A percentile compares a stretch with the other conserved stretches of the same genome.
These are phyloP conservation scores for Fusarium kyushuense DNA, from an alignment of 2,329 filamentous ascomycete species.

Conservation along the genomic window DNA sequence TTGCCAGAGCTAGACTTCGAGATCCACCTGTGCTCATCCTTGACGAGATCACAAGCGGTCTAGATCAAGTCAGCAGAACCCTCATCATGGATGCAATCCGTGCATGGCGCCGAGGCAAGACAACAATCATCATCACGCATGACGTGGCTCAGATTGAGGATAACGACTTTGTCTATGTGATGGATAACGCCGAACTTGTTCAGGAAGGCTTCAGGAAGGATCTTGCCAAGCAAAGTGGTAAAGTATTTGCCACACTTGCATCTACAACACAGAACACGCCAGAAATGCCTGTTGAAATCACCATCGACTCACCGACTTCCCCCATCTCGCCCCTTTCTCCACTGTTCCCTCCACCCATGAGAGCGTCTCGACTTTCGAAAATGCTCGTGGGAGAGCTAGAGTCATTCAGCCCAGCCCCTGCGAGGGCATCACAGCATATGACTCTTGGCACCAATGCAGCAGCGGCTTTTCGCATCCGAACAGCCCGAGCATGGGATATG, in stretches of 20 bases:
- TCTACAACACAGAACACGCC: conserved; percentile 24
- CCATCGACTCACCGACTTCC: conserved; percentile 20
- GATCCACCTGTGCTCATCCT: conserved; percentile 85
- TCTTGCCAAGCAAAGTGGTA: conserved; percentile 60
- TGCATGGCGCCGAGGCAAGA: conserved; percentile 81
- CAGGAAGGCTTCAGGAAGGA: conserved; percentile 74
- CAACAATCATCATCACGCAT: conserved; percentile 94
- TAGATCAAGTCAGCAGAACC: conserved; percentile 78
- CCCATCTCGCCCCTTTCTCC: conserved; percentile 26
- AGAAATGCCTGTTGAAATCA: conserved; percentile 28
- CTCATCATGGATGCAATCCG: conserved; percentile 81
- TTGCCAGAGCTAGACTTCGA: conserved; percentile 82
- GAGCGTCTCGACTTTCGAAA: conserved; percentile 34
- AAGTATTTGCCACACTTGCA: conserved; percentile 61
- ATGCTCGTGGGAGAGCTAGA: conserved; percentile 40
- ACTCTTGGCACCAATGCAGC: conserved; percentile 42
- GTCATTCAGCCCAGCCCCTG: conserved; percentile 15
- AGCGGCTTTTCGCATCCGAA: conserved; percentile 35
- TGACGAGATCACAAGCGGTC: conserved; percentile 88
- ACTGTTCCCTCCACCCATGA: conserved; percentile 7
- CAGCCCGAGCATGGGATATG: conserved; percentile 42
- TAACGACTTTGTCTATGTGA: conserved; percentile 82
- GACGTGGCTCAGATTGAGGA: conserved; percentile 81
- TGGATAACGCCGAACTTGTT: conserved; percentile 76
- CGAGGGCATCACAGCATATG: conserved; percentile 29